Base-by-base conservation (phyloP, 257 asterid genomes). In the Gentiana macrophylla region DNA sequence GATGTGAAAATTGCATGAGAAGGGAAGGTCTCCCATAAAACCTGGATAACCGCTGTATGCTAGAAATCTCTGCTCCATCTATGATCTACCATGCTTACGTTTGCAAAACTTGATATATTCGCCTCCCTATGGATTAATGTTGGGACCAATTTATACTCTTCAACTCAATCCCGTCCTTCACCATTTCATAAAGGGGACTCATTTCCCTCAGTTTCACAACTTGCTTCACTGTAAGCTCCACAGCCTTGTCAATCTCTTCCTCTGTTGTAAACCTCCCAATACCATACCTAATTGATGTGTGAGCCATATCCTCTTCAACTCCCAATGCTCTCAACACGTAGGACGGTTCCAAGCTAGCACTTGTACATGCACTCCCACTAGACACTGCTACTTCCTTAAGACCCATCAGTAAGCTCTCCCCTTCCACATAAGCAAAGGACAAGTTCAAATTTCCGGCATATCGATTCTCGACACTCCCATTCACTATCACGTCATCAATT, bases 181-280 rank as follows among this genome's bases (percentile, higher is more conserved):
- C 81, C 97, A 92, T 92, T 77, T 92, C 99, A 74, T 88, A 92
- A 4, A 92, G 84, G 4, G 99, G 99, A 66, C 99, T 88, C 94
- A 92, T 78, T 65, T 88, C 99, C 79, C 99, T 82, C 73, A 92
- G 70, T 52, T 92, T 92, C 86, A 69, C 94, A 13, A 92, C 99
- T 79, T 92, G 99, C 57, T 71, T 75, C 33, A 92, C 94, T 1
- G 99, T 88, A 4, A 92, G 86, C 73, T 86, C 94, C 53, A 79
- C 82, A 0, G 97, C 97, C 70, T 67, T 70, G 76, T 88, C 99
- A 43, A 92, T 80, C 72, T 92, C 97, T 51, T 79, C 89, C 53
- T 81, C 97, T 0, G 99, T 92, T 0, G 97, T 85, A 49, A 85
- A 88, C 89, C 97, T 81, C 72, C 99, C 99, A 33, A 92, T 92